Evolutionary conservation across 805 yeast species (phyloP).

Genomic region (Metschnikowia lunata): DNA sequence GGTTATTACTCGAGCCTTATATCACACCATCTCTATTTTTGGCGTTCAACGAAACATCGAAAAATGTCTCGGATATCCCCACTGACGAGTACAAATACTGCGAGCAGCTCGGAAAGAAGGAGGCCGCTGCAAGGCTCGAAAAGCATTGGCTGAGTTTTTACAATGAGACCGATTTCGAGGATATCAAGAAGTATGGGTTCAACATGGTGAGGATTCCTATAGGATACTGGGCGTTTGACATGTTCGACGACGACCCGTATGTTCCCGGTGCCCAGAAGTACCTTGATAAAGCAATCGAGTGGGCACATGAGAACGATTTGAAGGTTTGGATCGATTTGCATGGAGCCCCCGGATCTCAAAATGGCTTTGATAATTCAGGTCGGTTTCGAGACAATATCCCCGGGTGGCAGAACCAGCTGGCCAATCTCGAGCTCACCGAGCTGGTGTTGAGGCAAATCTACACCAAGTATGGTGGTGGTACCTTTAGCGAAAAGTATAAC

Average conservation of each 20-base stretch:
- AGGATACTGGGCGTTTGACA: slow-evolving; percentile 76
- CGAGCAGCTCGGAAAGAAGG: slow-evolving; percentile 43
- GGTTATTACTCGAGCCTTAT: slow-evolving; percentile 69
- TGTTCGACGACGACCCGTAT: slow-evolving; percentile 51
- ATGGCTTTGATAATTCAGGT: slow-evolving; percentile 84
- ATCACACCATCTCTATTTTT: slow-evolving; percentile 62
- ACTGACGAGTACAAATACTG: slow-evolving; percentile 60
- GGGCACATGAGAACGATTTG: slow-evolving; percentile 59
- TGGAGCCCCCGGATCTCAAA: slow-evolving; percentile 81
- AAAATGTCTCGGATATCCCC: slow-evolving; percentile 35
- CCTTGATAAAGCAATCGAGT: slow-evolving; percentile 58
- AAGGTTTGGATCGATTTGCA: slow-evolving; percentile 75
- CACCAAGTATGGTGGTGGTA: slow-evolving; percentile 12
- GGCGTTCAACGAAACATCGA: slow-evolving; percentile 25
- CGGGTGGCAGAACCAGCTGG: slow-evolving; percentile 12
- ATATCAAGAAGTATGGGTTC: slow-evolving; percentile 50
- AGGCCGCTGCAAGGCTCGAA: slow-evolving; percentile 40
- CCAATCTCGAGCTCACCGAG: slow-evolving; percentile 18
- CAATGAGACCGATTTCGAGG: slow-evolving; percentile 52
- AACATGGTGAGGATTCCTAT: slow-evolving; percentile 73
- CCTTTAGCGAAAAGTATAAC: slow-evolving; percentile 7
- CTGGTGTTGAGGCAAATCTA: slow-evolving; percentile 13
- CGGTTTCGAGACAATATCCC: slow-evolving; percentile 7
- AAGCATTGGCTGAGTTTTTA: slow-evolving; percentile 58
- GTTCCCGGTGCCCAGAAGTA: slow-evolving; percentile 63